Evolutionary conservation across 257 asterid species (phyloP).

Genomic region (Scutellaria minor): DNA sequence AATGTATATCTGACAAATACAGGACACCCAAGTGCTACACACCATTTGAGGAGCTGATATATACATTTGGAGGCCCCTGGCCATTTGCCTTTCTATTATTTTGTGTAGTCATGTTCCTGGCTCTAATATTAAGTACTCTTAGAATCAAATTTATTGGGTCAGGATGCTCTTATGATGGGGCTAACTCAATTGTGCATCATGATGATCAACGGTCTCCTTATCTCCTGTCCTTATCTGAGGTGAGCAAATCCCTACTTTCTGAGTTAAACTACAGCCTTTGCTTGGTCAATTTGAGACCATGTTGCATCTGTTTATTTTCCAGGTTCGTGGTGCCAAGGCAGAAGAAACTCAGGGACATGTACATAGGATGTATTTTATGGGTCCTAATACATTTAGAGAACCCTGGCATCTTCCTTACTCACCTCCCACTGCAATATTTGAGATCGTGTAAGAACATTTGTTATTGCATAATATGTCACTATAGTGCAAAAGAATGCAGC

Average conservation of each 20-base stretch:
- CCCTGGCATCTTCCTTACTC: constrained; percentile 99
- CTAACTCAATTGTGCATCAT: constrained; percentile 67
- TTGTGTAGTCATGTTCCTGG: constrained; percentile 72
- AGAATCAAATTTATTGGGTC: constrained; percentile 82
- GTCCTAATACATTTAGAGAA: constrained; percentile 94
- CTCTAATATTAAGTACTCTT: constrained; percentile 66
- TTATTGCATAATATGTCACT: constrained; percentile 17
- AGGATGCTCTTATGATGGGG: constrained; percentile 59
- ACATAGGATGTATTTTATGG: constrained; percentile 95
- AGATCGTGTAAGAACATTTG: constrained; percentile 76
- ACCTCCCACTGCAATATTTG: constrained; percentile 83
- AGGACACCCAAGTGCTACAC: constrained; percentile 85
- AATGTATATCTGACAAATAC: constrained; percentile 84
- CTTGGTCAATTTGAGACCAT: constrained; percentile 15
- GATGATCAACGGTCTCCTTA: constrained; percentile 76
- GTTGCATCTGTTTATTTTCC: constrained; percentile 35
- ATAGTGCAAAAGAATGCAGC: constrained; percentile 24
- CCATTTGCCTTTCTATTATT: constrained; percentile 68
- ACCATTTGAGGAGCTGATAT: constrained; percentile 91
- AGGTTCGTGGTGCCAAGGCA: constrained; percentile 89
- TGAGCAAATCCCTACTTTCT: constrained; percentile 36
- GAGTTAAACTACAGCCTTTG: constrained; percentile 14
- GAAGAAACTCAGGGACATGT: constrained; percentile 92
- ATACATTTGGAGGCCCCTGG: constrained; percentile 96
- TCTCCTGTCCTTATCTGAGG: constrained; percentile 97